Percentiles rank a stretch among this genome's conserved stretches.
phyloP scores from a whole-genome alignment of 768 basidiomycete genomes.

The Auricularia sp. region DNA sequence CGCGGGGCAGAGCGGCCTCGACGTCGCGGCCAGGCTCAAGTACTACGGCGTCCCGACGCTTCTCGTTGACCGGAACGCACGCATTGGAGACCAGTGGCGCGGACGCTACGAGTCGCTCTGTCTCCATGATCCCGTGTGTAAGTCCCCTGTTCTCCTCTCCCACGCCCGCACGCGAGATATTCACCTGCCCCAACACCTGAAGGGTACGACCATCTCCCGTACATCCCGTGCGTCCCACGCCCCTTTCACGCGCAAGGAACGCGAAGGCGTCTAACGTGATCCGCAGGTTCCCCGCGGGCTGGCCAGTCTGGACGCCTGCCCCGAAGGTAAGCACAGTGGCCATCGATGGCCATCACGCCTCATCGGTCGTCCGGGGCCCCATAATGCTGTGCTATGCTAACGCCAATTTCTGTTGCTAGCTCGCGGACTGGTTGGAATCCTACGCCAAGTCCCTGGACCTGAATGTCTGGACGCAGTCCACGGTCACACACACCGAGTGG shows the following conservation, averaged over 20 bases:
- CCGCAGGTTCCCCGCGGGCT: conserved; percentile 44
- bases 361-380: background rate
- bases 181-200: background rate
- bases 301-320: conserved; percentile 52
- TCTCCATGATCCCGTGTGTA: conserved; percentile 59
- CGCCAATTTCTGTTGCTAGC: conserved; percentile 19
- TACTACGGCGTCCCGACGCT: conserved; percentile 44
- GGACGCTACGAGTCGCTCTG: conserved; percentile 57
- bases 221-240: conserved; percentile 39
- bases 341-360: background rate
- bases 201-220: conserved; percentile 52
- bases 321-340: conserved; percentile 23
- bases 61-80: conserved; percentile 50
- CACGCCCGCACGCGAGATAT: too few species aligned
- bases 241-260: conserved; percentile 11
- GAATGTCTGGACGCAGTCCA: conserved; percentile 44
- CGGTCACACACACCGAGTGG: conserved; percentile 7
- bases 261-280: background rate
- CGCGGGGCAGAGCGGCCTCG: conserved; percentile 57
- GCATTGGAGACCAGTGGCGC: conserved; percentile 59
- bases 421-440: conserved; percentile 59
- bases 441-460: conserved; percentile 53
- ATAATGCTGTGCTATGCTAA: background rate
- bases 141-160: conserved; percentile 18
- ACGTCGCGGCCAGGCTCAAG: conserved; percentile 55